Percentiles rank a stretch among this genome's conserved stretches.
Evolutionary conservation across 139 green algal genomes (phyloP).

Genomic region (Haematococcus sp.): DNA sequence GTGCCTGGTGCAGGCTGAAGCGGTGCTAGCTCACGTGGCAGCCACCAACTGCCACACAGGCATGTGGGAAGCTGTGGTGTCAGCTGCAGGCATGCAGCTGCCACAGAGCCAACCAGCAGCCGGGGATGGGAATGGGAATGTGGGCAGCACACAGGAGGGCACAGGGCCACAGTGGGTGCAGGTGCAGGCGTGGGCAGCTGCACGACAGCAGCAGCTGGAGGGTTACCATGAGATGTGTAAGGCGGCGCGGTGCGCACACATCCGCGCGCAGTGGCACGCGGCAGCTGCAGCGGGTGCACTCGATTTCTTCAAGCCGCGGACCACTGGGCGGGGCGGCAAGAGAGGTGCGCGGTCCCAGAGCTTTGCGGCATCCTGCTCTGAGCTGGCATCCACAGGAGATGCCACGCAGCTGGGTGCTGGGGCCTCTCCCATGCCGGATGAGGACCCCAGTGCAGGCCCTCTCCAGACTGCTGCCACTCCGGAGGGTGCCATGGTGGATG

Average conservation of each 20-base stretch:
- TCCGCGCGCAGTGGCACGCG: background rate
- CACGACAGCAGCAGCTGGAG: background rate
- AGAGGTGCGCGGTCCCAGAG: too few relatives aligned
- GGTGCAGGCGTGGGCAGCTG: background rate
- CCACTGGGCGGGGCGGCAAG: background rate
- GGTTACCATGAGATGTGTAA: background rate
- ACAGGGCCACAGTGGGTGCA: background rate
- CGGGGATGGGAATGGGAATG: background rate
- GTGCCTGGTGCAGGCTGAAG: background rate
- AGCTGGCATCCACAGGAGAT: too few relatives aligned
- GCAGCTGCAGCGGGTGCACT: background rate
- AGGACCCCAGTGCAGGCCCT: too few relatives aligned
- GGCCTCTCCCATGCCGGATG: too few relatives aligned
- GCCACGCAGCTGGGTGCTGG: too few relatives aligned
- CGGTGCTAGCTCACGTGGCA: background rate
- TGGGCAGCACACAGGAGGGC: background rate
- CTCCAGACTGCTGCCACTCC: too few relatives aligned
- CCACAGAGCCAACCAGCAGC: background rate
- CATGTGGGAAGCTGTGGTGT: background rate
- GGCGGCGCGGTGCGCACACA: background rate
- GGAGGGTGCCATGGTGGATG: too few relatives aligned
- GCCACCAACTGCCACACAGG: background rate
- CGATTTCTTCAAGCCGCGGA: slow-evolving; percentile 6
- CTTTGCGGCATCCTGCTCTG: too few relatives aligned
- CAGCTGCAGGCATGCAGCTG: too few relatives aligned